Conservation (phyloP, 768 basidiomycete species). For the Mrakia frigida region DNA sequence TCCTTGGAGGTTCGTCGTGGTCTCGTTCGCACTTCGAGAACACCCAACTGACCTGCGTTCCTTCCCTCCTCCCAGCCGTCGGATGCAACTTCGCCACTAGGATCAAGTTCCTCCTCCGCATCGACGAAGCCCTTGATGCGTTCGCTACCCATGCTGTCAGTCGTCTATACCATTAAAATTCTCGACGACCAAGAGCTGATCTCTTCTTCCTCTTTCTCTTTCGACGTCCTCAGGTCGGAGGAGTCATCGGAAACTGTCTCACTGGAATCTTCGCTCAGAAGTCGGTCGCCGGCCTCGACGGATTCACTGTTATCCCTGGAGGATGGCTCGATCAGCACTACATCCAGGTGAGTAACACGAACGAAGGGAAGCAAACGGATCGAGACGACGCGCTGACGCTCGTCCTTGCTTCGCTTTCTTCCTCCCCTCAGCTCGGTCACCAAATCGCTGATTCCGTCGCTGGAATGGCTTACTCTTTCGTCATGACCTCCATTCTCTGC, state of each 20-base stretch:
- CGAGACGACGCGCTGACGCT: not conserved
- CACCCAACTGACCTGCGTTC: too few species aligned
- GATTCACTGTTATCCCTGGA: conserved; percentile 51
- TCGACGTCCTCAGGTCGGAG: conserved; percentile 61
- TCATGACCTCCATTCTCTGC: conserved; percentile 41
- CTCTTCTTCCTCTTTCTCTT: too few species aligned
- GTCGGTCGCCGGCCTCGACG: conserved; percentile 63
- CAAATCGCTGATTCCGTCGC: conserved; percentile 65
- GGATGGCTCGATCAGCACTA: conserved; percentile 59
- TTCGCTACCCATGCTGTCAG: conserved; percentile 74
- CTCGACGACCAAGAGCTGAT: too few species aligned
- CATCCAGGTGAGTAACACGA: not conserved
- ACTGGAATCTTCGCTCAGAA: conserved; percentile 62
- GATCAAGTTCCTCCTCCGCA: conserved; percentile 50
- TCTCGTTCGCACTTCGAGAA: too few species aligned
- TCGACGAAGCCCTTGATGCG: conserved; percentile 87
- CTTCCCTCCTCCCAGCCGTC: conserved; percentile 46
- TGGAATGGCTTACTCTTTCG: conserved; percentile 51
- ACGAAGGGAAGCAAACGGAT: too few species aligned
- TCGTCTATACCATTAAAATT: too few species aligned
- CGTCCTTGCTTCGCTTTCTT: not conserved
- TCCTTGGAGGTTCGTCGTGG: conserved; percentile 48
- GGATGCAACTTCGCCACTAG: conserved; percentile 77
- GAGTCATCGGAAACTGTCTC: conserved; percentile 62
- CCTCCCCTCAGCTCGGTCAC: conserved; percentile 64